A percentile compares a stretch with the other conserved stretches of the same genome.
Conservation (phyloP, 2,329 filamentous ascomycete genomes). For the Curvularia spicifera region DNA sequence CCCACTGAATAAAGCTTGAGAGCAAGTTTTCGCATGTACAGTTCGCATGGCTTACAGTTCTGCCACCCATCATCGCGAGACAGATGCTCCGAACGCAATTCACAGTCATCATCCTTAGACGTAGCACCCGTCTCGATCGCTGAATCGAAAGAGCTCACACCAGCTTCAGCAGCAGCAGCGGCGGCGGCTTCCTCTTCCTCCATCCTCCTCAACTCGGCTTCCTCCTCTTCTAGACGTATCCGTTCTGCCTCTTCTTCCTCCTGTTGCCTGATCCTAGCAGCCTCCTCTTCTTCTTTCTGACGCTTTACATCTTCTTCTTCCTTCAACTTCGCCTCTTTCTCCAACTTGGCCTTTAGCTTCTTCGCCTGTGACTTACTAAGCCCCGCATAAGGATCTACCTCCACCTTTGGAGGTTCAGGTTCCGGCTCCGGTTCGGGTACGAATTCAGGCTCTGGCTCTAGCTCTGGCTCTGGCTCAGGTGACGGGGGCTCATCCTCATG, state of each 20-base stretch:
- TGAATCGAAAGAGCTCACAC: not conserved
- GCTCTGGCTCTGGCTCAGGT: not conserved
- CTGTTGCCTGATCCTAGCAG: constrained; percentile 22
- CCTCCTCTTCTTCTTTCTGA: constrained; percentile 30
- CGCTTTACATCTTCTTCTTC: constrained; percentile 26
- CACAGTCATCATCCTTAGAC: not conserved
- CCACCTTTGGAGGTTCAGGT: constrained; percentile 49
- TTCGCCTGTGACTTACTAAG: constrained; percentile 40
- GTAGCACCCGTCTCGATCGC: not conserved
- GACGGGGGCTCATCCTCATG: constrained; percentile 30
- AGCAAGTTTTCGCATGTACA: constrained; percentile 6
- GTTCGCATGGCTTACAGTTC: constrained; percentile 5
- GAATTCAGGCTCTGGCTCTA: constrained; percentile 29
- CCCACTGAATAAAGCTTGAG: not conserved
- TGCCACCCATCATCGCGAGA: not conserved
- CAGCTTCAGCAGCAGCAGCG: not conserved
- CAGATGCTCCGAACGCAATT: constrained; percentile 7
- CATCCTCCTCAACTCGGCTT: constrained; percentile 8
- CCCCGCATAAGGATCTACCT: constrained; percentile 42
- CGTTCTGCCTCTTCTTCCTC: constrained; percentile 40
- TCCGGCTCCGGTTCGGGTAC: constrained; percentile 10
- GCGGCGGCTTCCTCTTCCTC: constrained; percentile 29
- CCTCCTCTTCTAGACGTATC: constrained; percentile 30
- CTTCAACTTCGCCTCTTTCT: constrained; percentile 30
- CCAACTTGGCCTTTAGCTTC: constrained; percentile 48